Conservation (phyloP, 352 stramenopile genomes). For the Globisporangium polare region DNA sequence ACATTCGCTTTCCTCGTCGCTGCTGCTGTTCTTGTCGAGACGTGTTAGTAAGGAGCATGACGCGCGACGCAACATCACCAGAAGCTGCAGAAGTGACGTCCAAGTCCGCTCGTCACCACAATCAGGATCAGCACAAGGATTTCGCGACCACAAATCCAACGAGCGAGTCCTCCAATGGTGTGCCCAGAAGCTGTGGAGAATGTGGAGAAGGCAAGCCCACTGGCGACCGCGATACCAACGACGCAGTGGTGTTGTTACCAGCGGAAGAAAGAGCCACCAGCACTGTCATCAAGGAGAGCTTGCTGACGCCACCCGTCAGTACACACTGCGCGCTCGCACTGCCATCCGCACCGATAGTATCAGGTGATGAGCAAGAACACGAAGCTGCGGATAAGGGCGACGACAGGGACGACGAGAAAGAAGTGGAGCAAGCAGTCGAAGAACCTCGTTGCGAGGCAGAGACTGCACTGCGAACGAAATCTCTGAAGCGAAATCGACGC, state of each 20-base stretch:
- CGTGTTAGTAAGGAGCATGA: neutral
- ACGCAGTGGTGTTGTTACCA: no score
- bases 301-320: neutral
- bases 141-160: neutral
- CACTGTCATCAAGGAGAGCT: neutral
- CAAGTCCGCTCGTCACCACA: neutral
- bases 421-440: neutral
- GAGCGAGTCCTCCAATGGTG: neutral
- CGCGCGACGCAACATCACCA: neutral
- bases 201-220: no score
- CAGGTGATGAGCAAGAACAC: neutral
- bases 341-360: neutral
- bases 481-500: slow-evolving; percentile 3
- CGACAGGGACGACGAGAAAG: neutral
- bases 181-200: neutral
- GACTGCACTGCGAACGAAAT: neutral
- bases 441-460: neutral
- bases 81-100: neutral
- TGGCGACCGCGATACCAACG: no score
- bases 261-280: no score
- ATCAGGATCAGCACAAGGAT: neutral
- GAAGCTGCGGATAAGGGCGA: neutral
- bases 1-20: no score
- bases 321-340: neutral
- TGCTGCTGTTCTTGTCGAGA: no score